These are phyloP conservation scores for Coemansia sp. DNA, from an alignment of 192 early-diverging fungal species.

Conservation along the genomic window DNA sequence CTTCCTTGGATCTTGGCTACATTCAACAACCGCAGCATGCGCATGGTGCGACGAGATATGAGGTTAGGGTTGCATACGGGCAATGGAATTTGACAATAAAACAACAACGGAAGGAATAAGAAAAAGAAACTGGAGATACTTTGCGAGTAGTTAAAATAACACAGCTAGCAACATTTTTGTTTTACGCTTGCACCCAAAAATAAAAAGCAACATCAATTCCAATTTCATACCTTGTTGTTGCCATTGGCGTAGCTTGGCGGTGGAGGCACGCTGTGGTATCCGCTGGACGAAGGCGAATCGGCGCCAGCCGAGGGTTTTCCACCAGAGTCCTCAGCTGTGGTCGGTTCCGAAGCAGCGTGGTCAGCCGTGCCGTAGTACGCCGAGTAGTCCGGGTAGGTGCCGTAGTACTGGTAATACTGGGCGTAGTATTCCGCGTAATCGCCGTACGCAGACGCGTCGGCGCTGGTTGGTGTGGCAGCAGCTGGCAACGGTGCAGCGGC, in stretches of 20 bases:
- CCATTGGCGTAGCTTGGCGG: conserved; percentile 27
- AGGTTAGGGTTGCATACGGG: too few species aligned
- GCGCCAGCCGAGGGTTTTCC: background rate
- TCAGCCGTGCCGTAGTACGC: conserved; percentile 31
- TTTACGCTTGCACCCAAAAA: background rate
- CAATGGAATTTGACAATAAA: too few species aligned
- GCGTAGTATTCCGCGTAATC: conserved; percentile 45
- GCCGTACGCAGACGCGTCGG: conserved; percentile 18
- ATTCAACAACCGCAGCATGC: background rate
- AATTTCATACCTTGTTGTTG: conserved; percentile 34
- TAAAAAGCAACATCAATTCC: too few species aligned
- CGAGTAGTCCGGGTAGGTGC: conserved; percentile 44
- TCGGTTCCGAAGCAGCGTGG: background rate
- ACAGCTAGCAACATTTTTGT: too few species aligned
- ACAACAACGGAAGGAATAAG: too few species aligned
- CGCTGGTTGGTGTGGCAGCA: conserved; percentile 1
- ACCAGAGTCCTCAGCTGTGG: background rate
- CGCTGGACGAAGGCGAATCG: conserved; percentile 4
- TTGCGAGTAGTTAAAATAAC: too few species aligned
- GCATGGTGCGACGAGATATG: too few species aligned
- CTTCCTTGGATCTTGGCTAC: background rate
- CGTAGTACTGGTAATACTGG: conserved; percentile 56
- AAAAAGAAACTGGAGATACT: too few species aligned
- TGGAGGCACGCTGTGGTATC: conserved; percentile 53
- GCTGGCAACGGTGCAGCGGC: background rate